Percentiles rank a stretch among this genome's conserved stretches.
Conservation (phyloP, 1,284 basidiomycete species). For the Abortiporus biennis region DNA sequence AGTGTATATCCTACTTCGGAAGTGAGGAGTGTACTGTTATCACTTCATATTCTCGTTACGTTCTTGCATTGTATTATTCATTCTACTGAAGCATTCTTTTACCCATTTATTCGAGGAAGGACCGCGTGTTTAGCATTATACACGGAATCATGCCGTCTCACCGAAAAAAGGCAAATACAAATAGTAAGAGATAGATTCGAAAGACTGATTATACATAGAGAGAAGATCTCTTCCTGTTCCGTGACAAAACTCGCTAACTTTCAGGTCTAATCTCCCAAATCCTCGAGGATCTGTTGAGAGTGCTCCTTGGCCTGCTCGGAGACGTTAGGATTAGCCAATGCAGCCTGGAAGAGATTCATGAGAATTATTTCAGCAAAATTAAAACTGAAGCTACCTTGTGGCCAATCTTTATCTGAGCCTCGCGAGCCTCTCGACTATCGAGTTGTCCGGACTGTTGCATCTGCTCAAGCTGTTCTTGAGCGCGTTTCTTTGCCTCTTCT, state of each 20-base stretch:
- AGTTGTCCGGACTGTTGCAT: constrained; percentile 24
- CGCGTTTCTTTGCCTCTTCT: too few relatives aligned
- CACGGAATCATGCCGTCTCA: too few relatives aligned
- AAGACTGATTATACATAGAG: too few relatives aligned
- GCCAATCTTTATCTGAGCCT: constrained; percentile 16
- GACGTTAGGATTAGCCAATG: constrained; percentile 30
- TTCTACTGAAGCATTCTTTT: neutral
- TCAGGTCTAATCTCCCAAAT: constrained; percentile 7
- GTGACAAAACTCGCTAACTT: too few relatives aligned
- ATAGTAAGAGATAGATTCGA: too few relatives aligned
- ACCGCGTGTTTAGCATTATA: too few relatives aligned
- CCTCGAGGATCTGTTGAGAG: constrained; percentile 23
- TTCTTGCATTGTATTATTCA: neutral
- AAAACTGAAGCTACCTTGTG: constrained; percentile 15
- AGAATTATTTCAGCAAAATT: neutral
- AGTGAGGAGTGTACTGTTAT: constrained; percentile 34
- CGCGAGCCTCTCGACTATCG: constrained; percentile 6
- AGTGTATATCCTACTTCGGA: constrained; percentile 85
- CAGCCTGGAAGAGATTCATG: constrained; percentile 11
- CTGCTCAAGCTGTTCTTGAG: too few relatives aligned
- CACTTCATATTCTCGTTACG: too few relatives aligned
- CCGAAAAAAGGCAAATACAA: too few relatives aligned
- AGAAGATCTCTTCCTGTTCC: too few relatives aligned
- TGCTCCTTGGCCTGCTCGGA: constrained; percentile 40
- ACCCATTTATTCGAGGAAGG: too few relatives aligned